Percentiles rank a stretch among this genome's conserved stretches.
These are phyloP conservation scores for Cystofilobasidium macerans DNA, from an alignment of 768 basidiomycete species.

Conservation along the genomic window DNA sequence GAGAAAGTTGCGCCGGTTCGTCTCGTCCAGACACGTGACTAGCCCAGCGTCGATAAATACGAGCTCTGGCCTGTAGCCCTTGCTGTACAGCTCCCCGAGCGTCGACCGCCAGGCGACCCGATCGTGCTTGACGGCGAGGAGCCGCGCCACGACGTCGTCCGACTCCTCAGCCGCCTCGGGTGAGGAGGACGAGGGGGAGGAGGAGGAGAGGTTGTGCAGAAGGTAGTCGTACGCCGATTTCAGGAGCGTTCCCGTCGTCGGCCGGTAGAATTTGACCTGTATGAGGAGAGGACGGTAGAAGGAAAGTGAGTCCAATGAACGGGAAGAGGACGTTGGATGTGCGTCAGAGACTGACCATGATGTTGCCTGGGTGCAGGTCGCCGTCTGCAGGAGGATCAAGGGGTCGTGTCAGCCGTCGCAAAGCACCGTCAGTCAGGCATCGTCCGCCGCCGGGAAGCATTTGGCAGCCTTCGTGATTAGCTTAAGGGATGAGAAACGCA, in stretches of 20 bases:
- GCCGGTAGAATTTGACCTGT: constrained; percentile 79
- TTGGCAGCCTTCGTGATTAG: too few species aligned
- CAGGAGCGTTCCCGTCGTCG: constrained; percentile 55
- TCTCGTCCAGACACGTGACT: constrained; percentile 69
- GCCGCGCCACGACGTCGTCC: constrained; percentile 54
- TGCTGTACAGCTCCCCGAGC: constrained; percentile 49
- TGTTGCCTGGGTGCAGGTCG: constrained; percentile 39
- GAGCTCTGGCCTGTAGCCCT: constrained; percentile 84
- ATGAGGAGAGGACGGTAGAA: constrained; percentile 40
- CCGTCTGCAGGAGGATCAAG: constrained; percentile 23
- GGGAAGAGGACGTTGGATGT: too few species aligned
- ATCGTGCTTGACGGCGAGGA: constrained; percentile 51
- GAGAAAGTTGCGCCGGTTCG: constrained; percentile 84
- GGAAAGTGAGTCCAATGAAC: constrained; percentile 56
- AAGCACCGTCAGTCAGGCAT: not conserved
- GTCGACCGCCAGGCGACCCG: constrained; percentile 56
- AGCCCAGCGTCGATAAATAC: constrained; percentile 95
- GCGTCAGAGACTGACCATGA: constrained; percentile 22
- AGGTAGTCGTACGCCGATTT: constrained; percentile 43
- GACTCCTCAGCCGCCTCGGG: constrained; percentile 37
- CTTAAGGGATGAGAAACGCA: too few species aligned
- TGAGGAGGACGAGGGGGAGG: constrained; percentile 39
- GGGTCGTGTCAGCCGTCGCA: not conserved
- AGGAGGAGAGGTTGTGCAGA: constrained; percentile 27
- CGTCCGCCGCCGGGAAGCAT: too few species aligned